Base-by-base conservation (phyloP, 2,329 filamentous ascomycete species). In the Trichophyton schoenleinii region DNA sequence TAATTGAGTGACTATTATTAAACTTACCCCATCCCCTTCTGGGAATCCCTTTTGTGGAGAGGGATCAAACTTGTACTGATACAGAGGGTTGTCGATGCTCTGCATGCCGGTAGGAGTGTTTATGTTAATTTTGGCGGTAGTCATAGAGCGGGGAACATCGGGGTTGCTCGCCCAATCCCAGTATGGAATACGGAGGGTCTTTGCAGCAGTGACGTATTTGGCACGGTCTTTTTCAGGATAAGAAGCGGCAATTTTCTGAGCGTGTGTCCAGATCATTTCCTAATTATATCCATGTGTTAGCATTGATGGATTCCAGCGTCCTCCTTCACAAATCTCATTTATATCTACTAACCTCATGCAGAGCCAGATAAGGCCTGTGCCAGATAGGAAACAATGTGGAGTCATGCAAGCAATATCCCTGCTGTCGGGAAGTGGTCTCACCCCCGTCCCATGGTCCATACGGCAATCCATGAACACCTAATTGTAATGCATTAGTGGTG, bases 381-480 rank as follows among this genome's bases (percentile, higher is more conserved):
- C 90, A 95, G 44, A 85, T 81, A 44, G 87, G 83, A 70, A 95
- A 94, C 15, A 94, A 76, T 46, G 86, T 83, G 1, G 87, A 88
- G 25, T 80, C 82, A 73, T 95, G 90, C 13, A 83, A 83, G 71
- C 90, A 95, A 71, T 91, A 95, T 58, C 89, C 89, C 15, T 80
- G 78, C 44, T 78, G 74, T 1, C 81, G 82, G 1, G 77, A 68
- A 1, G 79, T 34, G 18, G 18, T 75, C 57, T 71, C 65, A 0
- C 77, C 80, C 20, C 73, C 77, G 68, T 85, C 80, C 83, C 83
- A 87, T 1, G 79, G 68, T 15, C 74, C 70, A 65, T 77, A 84
- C 1, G 90, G 90, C 63, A 87, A 84, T 18, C 89, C 90, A 72
- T 95, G 90, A 66, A 95, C 89, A 15, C 87, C 88, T 90, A 22